A percentile compares a stretch with the other conserved stretches of the same genome.
Evolutionary conservation across 768 basidiomycete species (phyloP).

Genomic region (Tubosaeta sp.): DNA sequence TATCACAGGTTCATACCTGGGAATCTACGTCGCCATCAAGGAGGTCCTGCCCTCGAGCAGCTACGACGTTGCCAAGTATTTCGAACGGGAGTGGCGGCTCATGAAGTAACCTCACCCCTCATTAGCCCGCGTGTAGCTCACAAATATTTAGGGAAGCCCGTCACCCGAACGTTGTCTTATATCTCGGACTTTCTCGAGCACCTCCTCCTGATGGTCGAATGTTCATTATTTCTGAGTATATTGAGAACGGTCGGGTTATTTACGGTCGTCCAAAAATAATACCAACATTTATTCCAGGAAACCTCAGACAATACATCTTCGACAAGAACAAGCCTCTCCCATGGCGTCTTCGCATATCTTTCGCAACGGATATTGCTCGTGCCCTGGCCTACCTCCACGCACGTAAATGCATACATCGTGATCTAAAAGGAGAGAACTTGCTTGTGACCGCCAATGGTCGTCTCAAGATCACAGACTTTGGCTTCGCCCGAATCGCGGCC

Average conservation of each 20-base stretch:
- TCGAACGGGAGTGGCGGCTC: slow-evolving; percentile 96
- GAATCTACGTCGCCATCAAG: slow-evolving; percentile 94
- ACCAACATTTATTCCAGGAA: slow-evolving; percentile 34
- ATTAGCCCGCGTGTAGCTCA: slow-evolving; percentile 1
- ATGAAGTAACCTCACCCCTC: slow-evolving; percentile 60
- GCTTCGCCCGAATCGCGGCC: slow-evolving; percentile 92
- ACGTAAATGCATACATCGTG: slow-evolving; percentile 82
- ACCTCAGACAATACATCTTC: slow-evolving; percentile 87
- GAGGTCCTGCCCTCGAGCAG: slow-evolving; percentile 89
- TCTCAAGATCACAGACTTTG: slow-evolving; percentile 98
- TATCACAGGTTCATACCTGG: slow-evolving; percentile 77
- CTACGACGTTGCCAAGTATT: slow-evolving; percentile 96
- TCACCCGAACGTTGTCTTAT: slow-evolving; percentile 90
- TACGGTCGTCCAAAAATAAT: neutral
- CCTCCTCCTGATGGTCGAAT: slow-evolving; percentile 79
- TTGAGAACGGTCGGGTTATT: slow-evolving; percentile 62
- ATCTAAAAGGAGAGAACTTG: slow-evolving; percentile 96
- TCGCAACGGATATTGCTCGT: slow-evolving; percentile 90
- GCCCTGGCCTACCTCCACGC: slow-evolving; percentile 98
- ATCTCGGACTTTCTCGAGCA: slow-evolving; percentile 83
- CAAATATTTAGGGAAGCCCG: slow-evolving; percentile 58
- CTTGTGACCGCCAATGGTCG: slow-evolving; percentile 93
- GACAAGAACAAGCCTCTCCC: slow-evolving; percentile 81
- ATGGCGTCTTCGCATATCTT: slow-evolving; percentile 90
- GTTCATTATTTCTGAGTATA: slow-evolving; percentile 93